Percentiles rank a stretch among this genome's conserved stretches.
These are phyloP conservation scores for Ogataea sp. DNA, from an alignment of 805 yeast species.

Conservation along the genomic window DNA sequence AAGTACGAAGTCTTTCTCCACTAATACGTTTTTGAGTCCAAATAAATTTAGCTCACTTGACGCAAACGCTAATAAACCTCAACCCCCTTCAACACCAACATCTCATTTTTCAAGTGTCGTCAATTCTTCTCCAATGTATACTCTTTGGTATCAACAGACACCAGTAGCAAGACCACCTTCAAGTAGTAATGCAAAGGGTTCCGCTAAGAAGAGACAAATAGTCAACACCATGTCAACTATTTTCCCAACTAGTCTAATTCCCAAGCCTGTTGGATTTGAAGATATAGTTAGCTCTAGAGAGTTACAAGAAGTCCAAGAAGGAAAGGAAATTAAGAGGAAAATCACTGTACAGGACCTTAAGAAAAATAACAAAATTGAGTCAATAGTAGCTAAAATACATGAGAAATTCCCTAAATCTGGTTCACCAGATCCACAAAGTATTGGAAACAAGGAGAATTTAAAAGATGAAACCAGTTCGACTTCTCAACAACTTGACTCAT, in stretches of 20 bases:
- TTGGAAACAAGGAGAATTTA: not conserved
- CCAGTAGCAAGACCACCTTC: conserved; percentile 4
- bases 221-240: not conserved
- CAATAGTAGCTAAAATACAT: conserved; percentile 1
- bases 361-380: not conserved
- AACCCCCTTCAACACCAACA: conserved; percentile 19
- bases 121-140: conserved; percentile 27
- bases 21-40: not conserved
- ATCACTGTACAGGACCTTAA: not conserved
- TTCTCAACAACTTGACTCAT: not conserved
- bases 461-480: not conserved
- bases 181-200: too few species aligned
- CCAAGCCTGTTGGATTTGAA: conserved; percentile 15
- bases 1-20: not conserved
- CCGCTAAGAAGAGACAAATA: not conserved
- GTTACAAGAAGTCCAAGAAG: too few species aligned
- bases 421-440: not conserved
- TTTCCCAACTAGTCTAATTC: conserved; percentile 7
- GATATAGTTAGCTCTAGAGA: conserved; percentile 14
- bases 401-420: conserved; percentile 2
- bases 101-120: conserved; percentile 24
- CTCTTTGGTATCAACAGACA: conserved; percentile 22
- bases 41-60: not conserved
- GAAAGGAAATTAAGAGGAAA: not conserved
- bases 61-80: not conserved